Conservation (phyloP, 2,329 filamentous ascomycete species). For the Xylaria sp. region DNA sequence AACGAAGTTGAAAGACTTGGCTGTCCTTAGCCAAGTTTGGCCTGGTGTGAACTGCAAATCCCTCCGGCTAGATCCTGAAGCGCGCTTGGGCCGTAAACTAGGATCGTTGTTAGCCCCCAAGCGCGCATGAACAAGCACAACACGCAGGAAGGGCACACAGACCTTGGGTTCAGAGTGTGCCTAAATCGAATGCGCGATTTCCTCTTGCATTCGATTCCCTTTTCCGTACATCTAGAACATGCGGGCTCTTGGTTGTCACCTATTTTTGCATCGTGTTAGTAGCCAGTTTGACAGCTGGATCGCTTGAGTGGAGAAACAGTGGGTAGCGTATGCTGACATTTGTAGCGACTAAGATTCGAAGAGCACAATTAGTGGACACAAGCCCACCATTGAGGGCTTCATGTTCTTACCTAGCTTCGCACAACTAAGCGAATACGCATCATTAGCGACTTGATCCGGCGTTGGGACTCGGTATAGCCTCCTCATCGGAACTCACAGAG, state of each 20-base stretch:
- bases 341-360: slow-evolving; percentile 1
- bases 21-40: slow-evolving; percentile 3
- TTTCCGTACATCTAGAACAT: not conserved
- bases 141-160: not conserved
- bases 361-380: not conserved
- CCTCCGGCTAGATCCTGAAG: not conserved
- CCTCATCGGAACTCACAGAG: slow-evolving; percentile 5
- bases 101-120: not conserved
- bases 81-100: not conserved
- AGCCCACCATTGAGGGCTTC: not conserved
- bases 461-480: too few species aligned
- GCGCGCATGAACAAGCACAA: not conserved
- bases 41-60: slow-evolving; percentile 6
- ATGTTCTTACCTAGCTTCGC: slow-evolving; percentile 4
- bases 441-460: too few species aligned
- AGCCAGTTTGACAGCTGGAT: too few species aligned
- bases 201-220: slow-evolving; percentile 5
- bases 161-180: slow-evolving; percentile 13
- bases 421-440: not conserved
- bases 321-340: slow-evolving; percentile 2
- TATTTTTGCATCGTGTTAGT: not conserved
- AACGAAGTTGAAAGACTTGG: slow-evolving; percentile 12
- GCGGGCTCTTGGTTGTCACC: slow-evolving; percentile 10
- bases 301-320: not conserved
- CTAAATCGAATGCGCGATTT: slow-evolving; percentile 8